phyloP scores from a whole-genome alignment of 2,329 filamentous ascomycete species.

The Aspergillus brunneoviolaceus region DNA sequence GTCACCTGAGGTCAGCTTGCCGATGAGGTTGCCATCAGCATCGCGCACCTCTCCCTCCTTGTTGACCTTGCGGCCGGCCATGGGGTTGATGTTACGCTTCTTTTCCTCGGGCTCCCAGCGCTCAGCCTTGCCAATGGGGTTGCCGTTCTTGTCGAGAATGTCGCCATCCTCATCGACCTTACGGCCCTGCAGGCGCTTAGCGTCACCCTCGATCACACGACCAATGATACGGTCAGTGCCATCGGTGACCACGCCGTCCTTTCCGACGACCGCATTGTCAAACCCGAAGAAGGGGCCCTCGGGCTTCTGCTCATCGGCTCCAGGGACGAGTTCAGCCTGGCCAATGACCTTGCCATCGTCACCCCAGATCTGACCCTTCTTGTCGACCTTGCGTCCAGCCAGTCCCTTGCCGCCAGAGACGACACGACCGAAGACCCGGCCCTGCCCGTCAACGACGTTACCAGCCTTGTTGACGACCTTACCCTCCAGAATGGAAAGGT shows the following conservation, averaged over 20 bases:
- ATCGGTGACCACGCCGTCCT: conserved; percentile 57
- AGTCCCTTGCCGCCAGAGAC: conserved; percentile 58
- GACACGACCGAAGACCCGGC: conserved; percentile 59
- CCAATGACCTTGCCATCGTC: conserved; percentile 63
- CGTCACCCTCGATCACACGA: conserved; percentile 62
- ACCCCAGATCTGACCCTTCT: conserved; percentile 64
- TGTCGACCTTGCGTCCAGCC: conserved; percentile 62
- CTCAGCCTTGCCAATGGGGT: conserved; percentile 65
- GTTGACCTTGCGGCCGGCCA: conserved; percentile 56
- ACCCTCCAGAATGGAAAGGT: conserved; percentile 61
- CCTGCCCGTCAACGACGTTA: conserved; percentile 60
- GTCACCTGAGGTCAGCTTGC: conserved; percentile 47
- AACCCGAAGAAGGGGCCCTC: conserved; percentile 63
- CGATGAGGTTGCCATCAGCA: conserved; percentile 47
- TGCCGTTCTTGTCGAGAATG: conserved; percentile 66
- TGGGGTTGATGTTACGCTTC: conserved; percentile 57
- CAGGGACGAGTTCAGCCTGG: conserved; percentile 57
- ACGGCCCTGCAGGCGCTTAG: conserved; percentile 64
- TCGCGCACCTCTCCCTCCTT: conserved; percentile 52
- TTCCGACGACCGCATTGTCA: conserved; percentile 55
- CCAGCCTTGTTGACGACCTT: conserved; percentile 64
- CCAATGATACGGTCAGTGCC: conserved; percentile 48
- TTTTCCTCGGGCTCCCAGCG: conserved; percentile 64
- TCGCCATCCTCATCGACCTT: conserved; percentile 68
- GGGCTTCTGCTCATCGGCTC: conserved; percentile 47